Conservation (phyloP, 2,329 filamentous ascomycete genomes). For the Ceratocystis cacaofunesta region DNA sequence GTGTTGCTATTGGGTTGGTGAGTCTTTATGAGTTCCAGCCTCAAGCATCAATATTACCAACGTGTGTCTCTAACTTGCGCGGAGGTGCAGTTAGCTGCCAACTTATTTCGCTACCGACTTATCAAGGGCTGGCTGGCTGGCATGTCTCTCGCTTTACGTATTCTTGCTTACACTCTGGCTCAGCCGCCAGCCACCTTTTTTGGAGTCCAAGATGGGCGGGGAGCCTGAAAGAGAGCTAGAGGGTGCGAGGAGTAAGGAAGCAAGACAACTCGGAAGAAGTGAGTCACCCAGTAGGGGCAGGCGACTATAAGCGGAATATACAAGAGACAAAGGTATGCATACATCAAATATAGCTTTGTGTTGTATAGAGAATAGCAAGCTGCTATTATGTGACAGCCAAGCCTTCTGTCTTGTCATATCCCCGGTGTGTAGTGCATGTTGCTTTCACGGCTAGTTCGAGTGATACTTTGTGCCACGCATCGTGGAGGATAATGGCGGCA, state of each 20-base stretch:
- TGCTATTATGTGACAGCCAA: not conserved
- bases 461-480: not conserved
- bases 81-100: not conserved
- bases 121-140: not conserved
- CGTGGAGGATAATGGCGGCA: not conserved
- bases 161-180: not conserved
- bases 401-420: not conserved
- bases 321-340: not conserved
- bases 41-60: too few relatives aligned
- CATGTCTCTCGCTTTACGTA: not conserved
- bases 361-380: not conserved
- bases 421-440: not conserved
- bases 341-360: not conserved
- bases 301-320: not conserved
- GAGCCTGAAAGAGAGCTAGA: not conserved
- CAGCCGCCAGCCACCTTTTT: not conserved
- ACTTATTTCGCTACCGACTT: not conserved
- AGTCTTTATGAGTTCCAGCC: not conserved
- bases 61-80: not conserved
- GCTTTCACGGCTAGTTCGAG: not conserved
- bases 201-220: not conserved
- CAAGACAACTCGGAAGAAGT: not conserved
- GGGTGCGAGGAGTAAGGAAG: not conserved
- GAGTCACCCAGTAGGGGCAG: not conserved
- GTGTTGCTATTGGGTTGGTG: not conserved